Base-by-base conservation (phyloP, 2,329 filamentous ascomycete species). In the Basipetospora chlamydospora region DNA sequence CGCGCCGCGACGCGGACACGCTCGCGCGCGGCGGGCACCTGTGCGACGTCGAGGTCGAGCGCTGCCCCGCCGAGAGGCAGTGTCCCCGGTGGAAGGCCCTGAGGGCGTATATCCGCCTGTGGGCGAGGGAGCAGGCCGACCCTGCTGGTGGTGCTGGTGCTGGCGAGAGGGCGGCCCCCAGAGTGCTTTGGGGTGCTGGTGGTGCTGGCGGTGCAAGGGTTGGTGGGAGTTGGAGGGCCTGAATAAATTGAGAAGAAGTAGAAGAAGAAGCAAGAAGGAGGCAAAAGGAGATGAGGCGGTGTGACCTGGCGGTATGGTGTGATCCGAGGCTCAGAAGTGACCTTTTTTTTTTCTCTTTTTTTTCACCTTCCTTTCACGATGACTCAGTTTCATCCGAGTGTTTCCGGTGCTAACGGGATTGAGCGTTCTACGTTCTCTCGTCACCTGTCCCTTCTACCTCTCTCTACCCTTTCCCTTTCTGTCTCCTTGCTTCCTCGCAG, bases 71-170 rank as follows among this genome's bases (percentile, higher is more conserved):
- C 42, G 63, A 67, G 33, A 56, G 61, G 41, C 80, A 81, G 33
- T 65, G 65, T 39, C 64, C 77, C 37, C 70, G 88, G 37, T 96
- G 88, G 88, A 76, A 70, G 49, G 88, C 88, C 1, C 63, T 96
- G 29, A 79, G 78, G 49, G 52, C 77, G 28, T 96, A 96, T 54
- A 81, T 96, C 26, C 67, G 69, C 26, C 86, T 94, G 54, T 96
- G 88, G 88, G 87, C 81, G 17, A 68, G 80, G 39, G 86, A 94
- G 56, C 83, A 92, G 52, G 84, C 86, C 5, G 69, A 73, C 42
- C 73, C 90, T 55, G 66, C 74, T 45, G 62, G 64, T 39, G 41
- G 32, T 26, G 64, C 73, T 43, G 66, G 66, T 37, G 63, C 70
- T 3, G 80, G 39, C 20, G 20, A 26, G 22, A 25, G 10, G 20